Evolutionary conservation across 2,329 filamentous ascomycete species (phyloP), one percentile per base, ranked within the genome.

Genomic region (Aspergillus spinulosporus): DNA sequence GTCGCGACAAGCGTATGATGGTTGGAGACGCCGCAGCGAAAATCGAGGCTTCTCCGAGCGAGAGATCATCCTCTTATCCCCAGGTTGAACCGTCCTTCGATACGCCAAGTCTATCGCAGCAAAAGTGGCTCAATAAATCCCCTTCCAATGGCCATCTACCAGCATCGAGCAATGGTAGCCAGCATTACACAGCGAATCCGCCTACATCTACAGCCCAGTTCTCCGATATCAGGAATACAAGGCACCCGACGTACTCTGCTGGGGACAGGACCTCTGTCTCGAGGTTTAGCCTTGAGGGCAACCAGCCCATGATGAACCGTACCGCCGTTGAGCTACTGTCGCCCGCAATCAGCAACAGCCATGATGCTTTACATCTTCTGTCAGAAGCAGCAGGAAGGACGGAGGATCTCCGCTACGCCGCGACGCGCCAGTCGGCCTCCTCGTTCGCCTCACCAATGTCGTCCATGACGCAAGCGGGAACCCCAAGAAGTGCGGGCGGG

Each of bases 291-390:
- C 62, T 66, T 66, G 80, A 83, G 57, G 79, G 83, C 52, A 82
- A 84, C 59, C 77, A 81, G 62, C 78, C 84, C 66, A 79, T 82
- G 63, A 82, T 81, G 74, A 84, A 85, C 59, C 78, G 82, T 59
- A 82, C 82, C n/a, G 80, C 82, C 2, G 82, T 82, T 2, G 79
- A 84, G 48, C 69, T 88, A 62, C 78, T 87, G 63, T 81, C 79
- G 39, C 77, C 79, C 54, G 89, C 90, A 64, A 86, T 97, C 44
- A 96, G 92, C 72, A 92, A 92, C 36, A 92, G 90, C 3, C 92
- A 96, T 68, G 93, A 97, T 77, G 93, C 93, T 26, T 81, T 97
- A 47, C 92, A 96, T 72, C 80, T 97, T 56, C 82, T 97, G 12
- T 95, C 95, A 69, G 92, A 96, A 75, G 93, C 92, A 15, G 92